A percentile compares a stretch with the other conserved stretches of the same genome.
Conservation (phyloP, 2,329 filamentous ascomycete genomes). For the Pezicula neosporulosa region DNA sequence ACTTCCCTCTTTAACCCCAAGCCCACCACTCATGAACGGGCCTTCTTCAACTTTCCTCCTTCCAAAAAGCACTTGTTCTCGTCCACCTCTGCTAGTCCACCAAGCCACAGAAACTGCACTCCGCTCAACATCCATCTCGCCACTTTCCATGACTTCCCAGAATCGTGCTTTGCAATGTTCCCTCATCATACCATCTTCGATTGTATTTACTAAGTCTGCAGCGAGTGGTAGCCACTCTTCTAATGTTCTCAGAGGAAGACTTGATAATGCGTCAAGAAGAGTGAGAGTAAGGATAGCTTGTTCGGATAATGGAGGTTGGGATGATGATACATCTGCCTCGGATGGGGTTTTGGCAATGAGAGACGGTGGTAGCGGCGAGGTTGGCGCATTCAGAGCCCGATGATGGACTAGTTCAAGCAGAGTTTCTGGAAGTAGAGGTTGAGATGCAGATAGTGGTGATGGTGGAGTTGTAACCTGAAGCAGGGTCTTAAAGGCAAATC, state of each 20-base stretch:
- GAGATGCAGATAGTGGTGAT: constrained; percentile 53
- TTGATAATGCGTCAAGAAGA: constrained; percentile 61
- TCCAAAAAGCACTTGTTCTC: constrained; percentile 23
- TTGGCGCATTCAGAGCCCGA: constrained; percentile 52
- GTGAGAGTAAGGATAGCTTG: constrained; percentile 62
- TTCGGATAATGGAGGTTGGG: constrained; percentile 44
- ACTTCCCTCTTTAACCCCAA: constrained; percentile 15
- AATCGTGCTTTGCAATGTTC: constrained; percentile 57
- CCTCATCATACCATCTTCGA: constrained; percentile 52
- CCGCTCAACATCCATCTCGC: constrained; percentile 70
- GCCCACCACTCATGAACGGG: constrained; percentile 26
- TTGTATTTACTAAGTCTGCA: constrained; percentile 53
- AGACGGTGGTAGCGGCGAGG: constrained; percentile 33
- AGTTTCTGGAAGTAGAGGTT: constrained; percentile 61
- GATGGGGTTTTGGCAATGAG: constrained; percentile 18
- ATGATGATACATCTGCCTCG: constrained; percentile 24
- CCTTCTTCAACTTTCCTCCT: constrained; percentile 7
- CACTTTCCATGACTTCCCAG: constrained; percentile 61
- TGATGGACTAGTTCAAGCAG: constrained; percentile 63
- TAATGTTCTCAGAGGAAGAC: constrained; percentile 53
- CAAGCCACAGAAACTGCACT: constrained; percentile 63
- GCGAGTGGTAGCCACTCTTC: constrained; percentile 65
- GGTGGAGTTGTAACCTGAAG: constrained; percentile 64
- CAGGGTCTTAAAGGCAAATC: constrained; percentile 66
- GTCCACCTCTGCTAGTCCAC: constrained; percentile 55